phyloP scores from a whole-genome alignment of 2,329 filamentous ascomycete species.

The Fusarium sp. region DNA sequence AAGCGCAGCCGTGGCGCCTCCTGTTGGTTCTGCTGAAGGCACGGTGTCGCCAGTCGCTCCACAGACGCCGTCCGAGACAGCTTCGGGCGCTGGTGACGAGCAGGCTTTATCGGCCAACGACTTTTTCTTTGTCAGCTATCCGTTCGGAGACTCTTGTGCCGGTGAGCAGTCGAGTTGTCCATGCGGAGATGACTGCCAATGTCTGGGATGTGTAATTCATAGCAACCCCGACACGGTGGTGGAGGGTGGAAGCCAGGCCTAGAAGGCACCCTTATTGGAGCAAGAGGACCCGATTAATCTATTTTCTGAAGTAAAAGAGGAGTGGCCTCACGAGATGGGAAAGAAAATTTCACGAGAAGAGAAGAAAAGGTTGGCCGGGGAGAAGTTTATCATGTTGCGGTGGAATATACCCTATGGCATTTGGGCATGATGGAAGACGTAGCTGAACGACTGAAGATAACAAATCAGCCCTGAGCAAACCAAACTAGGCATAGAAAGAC shows the following conservation, averaged over 20 bases:
- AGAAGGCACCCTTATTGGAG: background rate
- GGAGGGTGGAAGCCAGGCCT: slow-evolving; percentile 17
- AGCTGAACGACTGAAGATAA: background rate
- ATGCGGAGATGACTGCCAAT: slow-evolving; percentile 69
- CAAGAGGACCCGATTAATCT: background rate
- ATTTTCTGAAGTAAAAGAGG: background rate
- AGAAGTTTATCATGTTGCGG: slow-evolving; percentile 4
- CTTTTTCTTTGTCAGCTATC: slow-evolving; percentile 70
- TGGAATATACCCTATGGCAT: slow-evolving; percentile 35
- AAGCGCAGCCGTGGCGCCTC: slow-evolving; percentile 31
- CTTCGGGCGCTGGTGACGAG: slow-evolving; percentile 60
- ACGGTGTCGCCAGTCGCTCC: slow-evolving; percentile 54
- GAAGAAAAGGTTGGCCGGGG: background rate
- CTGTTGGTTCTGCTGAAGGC: slow-evolving; percentile 40
- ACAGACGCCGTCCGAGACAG: slow-evolving; percentile 61
- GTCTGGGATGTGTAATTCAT: slow-evolving; percentile 67
- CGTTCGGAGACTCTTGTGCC: slow-evolving; percentile 59
- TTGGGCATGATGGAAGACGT: slow-evolving; percentile 12
- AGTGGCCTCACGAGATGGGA: background rate
- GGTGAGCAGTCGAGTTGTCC: slow-evolving; percentile 64
- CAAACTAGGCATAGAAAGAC: slow-evolving; percentile 3
- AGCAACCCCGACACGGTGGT: slow-evolving; percentile 44
- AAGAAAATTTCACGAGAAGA: background rate
- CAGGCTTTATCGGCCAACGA: slow-evolving; percentile 63
- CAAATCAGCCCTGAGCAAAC: slow-evolving; percentile 1